Conservation (phyloP, 2,329 filamentous ascomycete genomes). For the Zopfia rhizophila region DNA sequence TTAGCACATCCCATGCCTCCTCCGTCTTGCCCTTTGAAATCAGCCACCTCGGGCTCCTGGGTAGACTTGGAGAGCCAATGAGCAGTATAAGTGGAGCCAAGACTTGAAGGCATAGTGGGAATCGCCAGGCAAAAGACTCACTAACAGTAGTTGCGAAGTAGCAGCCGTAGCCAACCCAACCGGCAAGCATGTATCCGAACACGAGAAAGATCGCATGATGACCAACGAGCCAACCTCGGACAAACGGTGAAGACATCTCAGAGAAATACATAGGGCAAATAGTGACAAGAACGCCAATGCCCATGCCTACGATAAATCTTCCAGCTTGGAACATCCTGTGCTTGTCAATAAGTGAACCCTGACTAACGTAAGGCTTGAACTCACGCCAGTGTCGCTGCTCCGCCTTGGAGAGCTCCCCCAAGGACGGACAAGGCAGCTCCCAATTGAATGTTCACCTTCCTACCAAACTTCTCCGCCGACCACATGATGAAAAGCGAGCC, state of each 20-base stretch:
- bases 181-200: slow-evolving; percentile 59
- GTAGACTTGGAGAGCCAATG: slow-evolving; percentile 55
- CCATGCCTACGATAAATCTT: slow-evolving; percentile 55
- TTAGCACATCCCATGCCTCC: slow-evolving; percentile 58
- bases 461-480: slow-evolving; percentile 57
- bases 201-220: slow-evolving; percentile 57
- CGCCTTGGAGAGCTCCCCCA: slow-evolving; percentile 60
- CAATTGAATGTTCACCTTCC: slow-evolving; percentile 59
- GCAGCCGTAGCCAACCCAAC: slow-evolving; percentile 58
- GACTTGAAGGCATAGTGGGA: slow-evolving; percentile 56
- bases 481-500: slow-evolving; percentile 63
- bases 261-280: slow-evolving; percentile 59
- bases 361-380: slow-evolving; percentile 24
- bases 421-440: slow-evolving; percentile 57
- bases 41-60: slow-evolving; percentile 62
- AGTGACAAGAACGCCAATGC: slow-evolving; percentile 56
- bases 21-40: slow-evolving; percentile 58
- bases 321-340: slow-evolving; percentile 58
- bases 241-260: slow-evolving; percentile 54
- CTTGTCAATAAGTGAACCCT: slow-evolving; percentile 21
- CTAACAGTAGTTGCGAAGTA: slow-evolving; percentile 53
- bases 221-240: slow-evolving; percentile 56
- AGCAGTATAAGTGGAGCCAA: slow-evolving; percentile 55
- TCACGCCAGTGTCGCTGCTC: slow-evolving; percentile 55
- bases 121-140: slow-evolving; percentile 57